phyloP scores from a whole-genome alignment of 495 filamentous ascomycete species.

The Aspergillus diversus region DNA sequence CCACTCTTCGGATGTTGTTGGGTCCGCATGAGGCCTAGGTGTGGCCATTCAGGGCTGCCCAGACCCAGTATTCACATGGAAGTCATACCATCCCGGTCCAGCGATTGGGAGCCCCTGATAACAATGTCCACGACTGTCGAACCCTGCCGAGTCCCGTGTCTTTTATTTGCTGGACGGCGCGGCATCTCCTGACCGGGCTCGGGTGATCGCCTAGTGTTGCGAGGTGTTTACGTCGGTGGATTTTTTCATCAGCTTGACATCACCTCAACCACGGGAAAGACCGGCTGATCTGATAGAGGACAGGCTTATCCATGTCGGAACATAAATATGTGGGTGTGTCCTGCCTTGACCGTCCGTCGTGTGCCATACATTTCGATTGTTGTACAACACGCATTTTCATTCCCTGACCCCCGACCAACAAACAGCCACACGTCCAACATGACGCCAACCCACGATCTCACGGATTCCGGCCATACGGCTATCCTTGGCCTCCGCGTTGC shows the following conservation, averaged over 20 bases:
- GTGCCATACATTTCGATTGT: no score
- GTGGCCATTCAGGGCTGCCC: no score
- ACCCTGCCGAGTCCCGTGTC: no score
- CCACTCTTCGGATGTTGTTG: no score
- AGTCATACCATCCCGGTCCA: no score
- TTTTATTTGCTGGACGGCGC: not conserved
- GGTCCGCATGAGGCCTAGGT: no score
- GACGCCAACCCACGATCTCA: not conserved
- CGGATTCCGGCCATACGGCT: not conserved
- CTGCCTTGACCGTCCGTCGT: no score
- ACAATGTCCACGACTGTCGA: no score
- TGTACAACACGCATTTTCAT: not conserved
- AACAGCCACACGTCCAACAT: not conserved
- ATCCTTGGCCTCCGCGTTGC: not conserved
- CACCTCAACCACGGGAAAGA: not conserved
- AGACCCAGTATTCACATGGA: no score
- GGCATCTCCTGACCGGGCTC: not conserved
- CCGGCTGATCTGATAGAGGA: not conserved
- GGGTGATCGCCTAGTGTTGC: not conserved
- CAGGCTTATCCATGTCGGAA: not conserved
- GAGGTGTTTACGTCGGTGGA: not conserved
- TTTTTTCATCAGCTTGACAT: not conserved
- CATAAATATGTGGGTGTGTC: not conserved
- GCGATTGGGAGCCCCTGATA: no score
- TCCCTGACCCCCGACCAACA: not conserved